Evolutionary conservation across 2,329 filamentous ascomycete species (phyloP), one percentile per base, ranked within the genome.

Genomic region (Phialophora macrospora): DNA sequence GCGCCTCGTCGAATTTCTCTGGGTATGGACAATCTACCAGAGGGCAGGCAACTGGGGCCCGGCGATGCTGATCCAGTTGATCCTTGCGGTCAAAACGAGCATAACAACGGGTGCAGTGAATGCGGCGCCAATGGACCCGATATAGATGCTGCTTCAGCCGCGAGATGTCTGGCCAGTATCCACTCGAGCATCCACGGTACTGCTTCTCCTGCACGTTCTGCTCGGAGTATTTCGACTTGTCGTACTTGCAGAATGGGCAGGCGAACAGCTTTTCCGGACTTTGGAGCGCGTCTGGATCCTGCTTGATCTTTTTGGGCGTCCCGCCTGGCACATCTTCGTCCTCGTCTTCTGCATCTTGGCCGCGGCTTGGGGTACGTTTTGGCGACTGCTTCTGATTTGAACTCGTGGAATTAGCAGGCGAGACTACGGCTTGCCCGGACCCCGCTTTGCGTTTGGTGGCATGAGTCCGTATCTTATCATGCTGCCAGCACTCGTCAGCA

Each of bases 101-200:
- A 46, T 62, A 72, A 49, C 71, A 72, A 9, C 66, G 60, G 22
- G 46, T 44, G 46, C 71, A 72, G 30, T 69, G 65, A 32, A 62
- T 52, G 4, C 55, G 26, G 17, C 67, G 67, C 64, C 61, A 69
- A 56, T 72, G 71, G n/a, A 72, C 67, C 14, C 71, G 70, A 34
- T 71, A 70, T 7, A 72, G 62, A 60, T 72, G 71, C 51, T 72
- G 71, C 62, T 72, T 72, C 24, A 72, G 65, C 26, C 71, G 64
- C 41, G 71, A 71, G 26, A 71, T 69, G 54, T 71, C 70, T n/a
- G 66, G 60, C 65, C 64, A 71, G 34, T 68, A 68, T n/a, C 68
- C 68, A 32, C 66, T 68, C 17, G 68, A 66, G 51, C 71, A 72
- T 26, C 65, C 55, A 12, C 71, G 68, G 58, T 72, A 72, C 6